These are phyloP conservation scores for Amphicarpaea edgeworthii DNA, from an alignment of 306 rosid genomes.

Conservation along the genomic window DNA sequence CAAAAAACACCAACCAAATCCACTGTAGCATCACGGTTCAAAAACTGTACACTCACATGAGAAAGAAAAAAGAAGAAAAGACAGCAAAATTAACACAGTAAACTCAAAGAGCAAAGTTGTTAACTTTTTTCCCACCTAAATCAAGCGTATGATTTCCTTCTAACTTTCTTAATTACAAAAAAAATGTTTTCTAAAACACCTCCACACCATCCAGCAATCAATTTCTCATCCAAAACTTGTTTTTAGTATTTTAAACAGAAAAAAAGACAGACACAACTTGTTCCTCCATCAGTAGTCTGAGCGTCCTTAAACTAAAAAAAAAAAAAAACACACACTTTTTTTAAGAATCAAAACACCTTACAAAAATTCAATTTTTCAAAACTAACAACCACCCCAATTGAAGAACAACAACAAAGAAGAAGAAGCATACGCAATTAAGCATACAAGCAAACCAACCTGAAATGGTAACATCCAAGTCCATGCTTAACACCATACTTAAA, in stretches of 20 bases:
- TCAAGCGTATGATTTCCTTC: background rate
- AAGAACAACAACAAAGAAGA: background rate
- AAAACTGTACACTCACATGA: conserved; percentile 30
- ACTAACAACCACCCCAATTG: background rate
- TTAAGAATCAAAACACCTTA: background rate
- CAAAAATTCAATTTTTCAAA: too few species aligned
- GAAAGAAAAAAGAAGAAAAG: background rate
- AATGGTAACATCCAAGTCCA: conserved; percentile 86
- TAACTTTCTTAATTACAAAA: background rate
- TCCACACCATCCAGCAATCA: background rate
- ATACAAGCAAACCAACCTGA: conserved; percentile 72
- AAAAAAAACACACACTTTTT: too few species aligned
- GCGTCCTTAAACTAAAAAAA: background rate
- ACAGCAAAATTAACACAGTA: conserved; percentile 7
- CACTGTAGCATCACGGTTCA: conserved; percentile 37
- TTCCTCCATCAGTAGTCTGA: background rate
- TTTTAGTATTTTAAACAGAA: background rate
- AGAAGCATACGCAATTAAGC: background rate
- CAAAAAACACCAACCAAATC: conserved; percentile 2
- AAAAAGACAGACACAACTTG: background rate
- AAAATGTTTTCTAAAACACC: background rate
- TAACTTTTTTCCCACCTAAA: background rate
- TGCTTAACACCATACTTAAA: conserved; percentile 86
- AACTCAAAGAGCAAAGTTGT: background rate
- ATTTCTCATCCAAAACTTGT: background rate